These are phyloP conservation scores for Penicillium sclerotigenum DNA, from an alignment of 2,329 filamentous ascomycete species.

Conservation along the genomic window DNA sequence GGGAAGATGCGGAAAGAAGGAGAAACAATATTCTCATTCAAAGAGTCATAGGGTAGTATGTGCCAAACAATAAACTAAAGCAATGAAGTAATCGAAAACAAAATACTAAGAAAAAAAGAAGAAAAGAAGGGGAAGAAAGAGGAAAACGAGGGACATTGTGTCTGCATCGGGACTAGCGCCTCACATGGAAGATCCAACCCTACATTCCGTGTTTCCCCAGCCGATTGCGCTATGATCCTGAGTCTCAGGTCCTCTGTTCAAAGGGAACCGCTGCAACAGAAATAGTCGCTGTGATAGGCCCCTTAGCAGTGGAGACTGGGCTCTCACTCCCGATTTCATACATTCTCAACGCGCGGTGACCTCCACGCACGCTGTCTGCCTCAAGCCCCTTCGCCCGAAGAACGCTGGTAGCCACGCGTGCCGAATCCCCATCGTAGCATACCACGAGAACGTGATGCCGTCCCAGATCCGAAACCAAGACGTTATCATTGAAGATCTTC, in stretches of 20 bases:
- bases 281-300: constrained; percentile 13
- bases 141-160: not conserved
- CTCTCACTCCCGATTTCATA: constrained; percentile 27
- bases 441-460: constrained; percentile 46
- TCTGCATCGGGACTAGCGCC: constrained; percentile 15
- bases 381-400: constrained; percentile 50
- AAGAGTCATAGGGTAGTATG: constrained; percentile 8
- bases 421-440: constrained; percentile 56
- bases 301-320: not conserved
- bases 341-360: constrained; percentile 31
- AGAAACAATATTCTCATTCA: not conserved
- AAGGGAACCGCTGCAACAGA: constrained; percentile 20
- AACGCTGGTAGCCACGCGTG: constrained; percentile 54
- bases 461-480: constrained; percentile 19
- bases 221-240: not conserved
- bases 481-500: constrained; percentile 36
- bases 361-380: constrained; percentile 49
- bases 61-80: not conserved
- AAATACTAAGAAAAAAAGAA: not conserved
- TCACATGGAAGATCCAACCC: constrained; percentile 15
- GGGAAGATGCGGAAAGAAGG: not conserved
- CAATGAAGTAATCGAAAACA: not conserved
- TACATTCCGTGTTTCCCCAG: constrained; percentile 12
- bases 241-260: constrained; percentile 7
- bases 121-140: not conserved